Conservation (phyloP, 345 rosid species). For the Geranium rotundifolium region DNA sequence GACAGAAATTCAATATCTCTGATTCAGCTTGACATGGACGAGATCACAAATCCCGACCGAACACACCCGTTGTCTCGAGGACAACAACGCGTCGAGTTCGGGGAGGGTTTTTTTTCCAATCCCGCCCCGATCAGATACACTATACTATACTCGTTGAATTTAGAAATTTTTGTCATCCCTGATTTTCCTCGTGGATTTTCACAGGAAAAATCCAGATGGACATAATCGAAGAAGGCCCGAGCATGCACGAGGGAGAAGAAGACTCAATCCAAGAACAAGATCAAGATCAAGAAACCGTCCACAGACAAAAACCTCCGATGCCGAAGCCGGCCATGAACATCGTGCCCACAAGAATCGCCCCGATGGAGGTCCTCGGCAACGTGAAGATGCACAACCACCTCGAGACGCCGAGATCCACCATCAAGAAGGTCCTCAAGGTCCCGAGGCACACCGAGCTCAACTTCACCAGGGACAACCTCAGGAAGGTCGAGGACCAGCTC, state of each 20-base stretch:
- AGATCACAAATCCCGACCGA: too few relatives aligned
- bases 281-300: conserved; percentile 19
- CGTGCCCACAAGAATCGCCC: conserved; percentile 13
- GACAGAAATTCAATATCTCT: too few relatives aligned
- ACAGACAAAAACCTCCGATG: conserved; percentile 16
- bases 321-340: not conserved
- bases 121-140: too few relatives aligned
- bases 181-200: not conserved
- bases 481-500: conserved; percentile 37
- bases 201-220: not conserved
- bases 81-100: too few relatives aligned
- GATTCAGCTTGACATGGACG: too few relatives aligned
- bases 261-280: conserved; percentile 3
- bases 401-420: conserved; percentile 33
- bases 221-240: not conserved
- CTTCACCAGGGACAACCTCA: conserved; percentile 30
- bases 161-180: too few relatives aligned
- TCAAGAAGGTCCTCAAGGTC: conserved; percentile 19
- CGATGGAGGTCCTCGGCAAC: conserved; percentile 29
- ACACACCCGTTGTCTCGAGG: too few relatives aligned
- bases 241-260: not conserved
- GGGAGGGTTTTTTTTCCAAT: too few relatives aligned
- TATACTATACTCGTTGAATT: too few relatives aligned
- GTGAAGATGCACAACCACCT: conserved; percentile 36
- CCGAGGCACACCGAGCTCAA: conserved; percentile 16